Evolutionary conservation across 2,329 filamentous ascomycete species (phyloP).

Genomic region (Albophoma yamanashiensis): DNA sequence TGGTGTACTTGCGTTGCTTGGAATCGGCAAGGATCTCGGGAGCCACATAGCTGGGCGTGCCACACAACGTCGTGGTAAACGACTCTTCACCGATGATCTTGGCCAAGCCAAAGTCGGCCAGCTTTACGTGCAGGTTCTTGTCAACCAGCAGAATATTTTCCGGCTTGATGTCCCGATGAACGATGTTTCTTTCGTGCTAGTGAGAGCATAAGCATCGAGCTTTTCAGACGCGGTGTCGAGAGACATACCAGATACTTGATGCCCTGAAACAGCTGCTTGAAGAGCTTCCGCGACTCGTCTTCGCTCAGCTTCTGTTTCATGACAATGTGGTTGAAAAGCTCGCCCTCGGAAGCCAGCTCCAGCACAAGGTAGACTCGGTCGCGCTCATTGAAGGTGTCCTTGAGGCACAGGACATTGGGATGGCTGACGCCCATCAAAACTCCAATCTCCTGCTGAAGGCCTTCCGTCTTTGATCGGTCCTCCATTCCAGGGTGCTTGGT

Average conservation of each 20-base stretch:
- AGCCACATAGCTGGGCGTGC: conserved; percentile 94
- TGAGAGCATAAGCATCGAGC: neutral
- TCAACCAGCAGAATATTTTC: conserved; percentile 90
- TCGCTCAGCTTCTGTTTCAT: conserved; percentile 83
- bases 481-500: conserved; percentile 75
- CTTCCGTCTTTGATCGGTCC: conserved; percentile 73
- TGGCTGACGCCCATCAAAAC: conserved; percentile 97
- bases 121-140: conserved; percentile 74
- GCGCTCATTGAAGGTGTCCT: conserved; percentile 87
- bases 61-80: conserved; percentile 91
- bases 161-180: conserved; percentile 95
- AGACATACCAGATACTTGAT: conserved; percentile 84
- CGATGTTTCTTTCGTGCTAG: conserved; percentile 92
- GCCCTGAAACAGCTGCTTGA: conserved; percentile 83
- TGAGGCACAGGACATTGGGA: conserved; percentile 82
- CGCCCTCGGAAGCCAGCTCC: conserved; percentile 84
- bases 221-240: neutral
- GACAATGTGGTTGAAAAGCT: conserved; percentile 92
- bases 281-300: conserved; percentile 73
- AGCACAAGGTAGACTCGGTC: conserved; percentile 86
- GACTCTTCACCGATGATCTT: conserved; percentile 99
- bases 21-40: conserved; percentile 85
- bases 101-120: conserved; percentile 92
- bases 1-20: conserved; percentile 78
- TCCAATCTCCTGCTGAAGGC: conserved; percentile 89